Conservation (phyloP, 495 filamentous ascomycete genomes). For the Penicillium fimorum region DNA sequence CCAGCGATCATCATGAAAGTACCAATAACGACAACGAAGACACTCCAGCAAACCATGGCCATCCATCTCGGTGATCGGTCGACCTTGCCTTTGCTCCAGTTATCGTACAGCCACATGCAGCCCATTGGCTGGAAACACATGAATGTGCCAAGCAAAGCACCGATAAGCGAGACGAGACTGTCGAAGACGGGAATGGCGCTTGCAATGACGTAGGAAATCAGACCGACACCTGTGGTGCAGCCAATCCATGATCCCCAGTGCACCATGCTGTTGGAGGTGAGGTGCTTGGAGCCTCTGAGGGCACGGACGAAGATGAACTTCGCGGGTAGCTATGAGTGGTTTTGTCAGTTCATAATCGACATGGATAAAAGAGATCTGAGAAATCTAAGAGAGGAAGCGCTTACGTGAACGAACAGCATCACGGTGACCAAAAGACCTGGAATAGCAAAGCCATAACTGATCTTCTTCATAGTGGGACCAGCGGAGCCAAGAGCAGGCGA, state of each 20-base stretch:
- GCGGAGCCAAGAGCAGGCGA: slow-evolving; percentile 71
- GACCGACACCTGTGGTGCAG: slow-evolving; percentile 53
- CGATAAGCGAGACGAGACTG: slow-evolving; percentile 58
- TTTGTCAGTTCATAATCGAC: slow-evolving; percentile 34
- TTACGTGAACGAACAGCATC: slow-evolving; percentile 32
- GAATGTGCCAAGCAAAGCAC: slow-evolving; percentile 54
- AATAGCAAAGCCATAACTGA: slow-evolving; percentile 71
- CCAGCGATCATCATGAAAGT: slow-evolving; percentile 54
- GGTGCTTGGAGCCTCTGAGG: slow-evolving; percentile 52
- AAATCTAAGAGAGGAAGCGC: neutral
- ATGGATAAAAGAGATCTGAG: neutral
- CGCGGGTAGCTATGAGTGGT: slow-evolving; percentile 31
- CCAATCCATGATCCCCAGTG: slow-evolving; percentile 59
- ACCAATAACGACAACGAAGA: slow-evolving; percentile 34
- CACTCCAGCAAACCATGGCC: slow-evolving; percentile 30
- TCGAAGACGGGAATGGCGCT: slow-evolving; percentile 70
- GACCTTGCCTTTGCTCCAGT: slow-evolving; percentile 44
- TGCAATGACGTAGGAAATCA: slow-evolving; percentile 67
- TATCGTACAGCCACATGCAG: slow-evolving; percentile 48
- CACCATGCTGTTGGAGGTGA: slow-evolving; percentile 55
- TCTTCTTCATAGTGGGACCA: slow-evolving; percentile 58
- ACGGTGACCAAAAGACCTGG: slow-evolving; percentile 50
- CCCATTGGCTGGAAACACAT: slow-evolving; percentile 48
- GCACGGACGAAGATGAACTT: slow-evolving; percentile 63
- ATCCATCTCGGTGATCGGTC: slow-evolving; percentile 25